Evolutionary conservation across 306 rosid genomes (phyloP).

Genomic region (Lathyrus aphaca): DNA sequence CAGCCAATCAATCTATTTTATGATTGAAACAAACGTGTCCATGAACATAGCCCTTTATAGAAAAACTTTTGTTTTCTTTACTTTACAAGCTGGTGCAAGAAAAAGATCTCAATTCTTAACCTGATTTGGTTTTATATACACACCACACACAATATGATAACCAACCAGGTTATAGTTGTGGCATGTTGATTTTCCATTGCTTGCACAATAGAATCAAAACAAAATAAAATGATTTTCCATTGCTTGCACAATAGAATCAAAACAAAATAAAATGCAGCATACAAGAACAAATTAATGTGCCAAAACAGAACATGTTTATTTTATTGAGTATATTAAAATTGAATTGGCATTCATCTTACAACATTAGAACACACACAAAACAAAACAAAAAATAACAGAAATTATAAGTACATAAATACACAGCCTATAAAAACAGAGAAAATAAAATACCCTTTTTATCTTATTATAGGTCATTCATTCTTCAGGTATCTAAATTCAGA

Average conservation of each 20-base stretch:
- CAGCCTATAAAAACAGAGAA: constrained; percentile 2
- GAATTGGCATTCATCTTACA: constrained; percentile 37
- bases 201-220: neutral
- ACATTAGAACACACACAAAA: constrained; percentile 30
- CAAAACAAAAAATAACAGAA: neutral
- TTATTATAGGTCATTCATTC: constrained; percentile 19
- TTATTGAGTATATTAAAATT: constrained; percentile 33
- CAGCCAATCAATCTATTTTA: constrained; percentile 6
- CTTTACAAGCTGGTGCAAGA: constrained; percentile 28
- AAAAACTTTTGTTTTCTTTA: constrained; percentile 29
- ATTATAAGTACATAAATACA: constrained; percentile 41
- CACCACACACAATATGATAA: neutral
- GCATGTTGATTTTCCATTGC: constrained; percentile 3
- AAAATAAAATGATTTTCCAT: neutral
- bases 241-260: neutral
- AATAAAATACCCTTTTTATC: neutral
- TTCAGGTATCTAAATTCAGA: constrained; percentile 7
- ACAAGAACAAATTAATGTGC: constrained; percentile 3
- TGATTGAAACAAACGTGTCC: neutral
- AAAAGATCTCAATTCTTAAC: constrained; percentile 11
- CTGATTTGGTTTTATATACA: constrained; percentile 21
- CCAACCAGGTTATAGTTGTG: neutral
- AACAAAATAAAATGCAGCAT: neutral
- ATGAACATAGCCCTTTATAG: constrained; percentile 6
- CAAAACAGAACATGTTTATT: constrained; percentile 29